Evolutionary conservation across 164 flowering plant species (phyloP).

Genomic region (Vitis vinifera): ASM3070453v1 NC_081814.1:4534001-4534500

Average conservation of each 20-base stretch:
- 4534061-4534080: constrained; percentile 40
- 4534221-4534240: constrained; percentile 28
- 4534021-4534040: constrained; percentile 41
- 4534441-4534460: constrained; percentile 27
- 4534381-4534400: constrained; percentile 54
- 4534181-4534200: constrained; percentile 34
- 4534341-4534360: constrained; percentile 7
- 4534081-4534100: constrained; percentile 40
- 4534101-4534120: constrained; percentile 40
- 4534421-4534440: constrained; percentile 29
- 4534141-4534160: constrained; percentile 44
- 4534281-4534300: too few species aligned
- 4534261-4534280: not conserved
- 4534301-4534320: too few species aligned
- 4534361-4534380: constrained; percentile 51
- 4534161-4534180: constrained; percentile 37
- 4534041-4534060: constrained; percentile 42
- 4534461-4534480: constrained; percentile 10
- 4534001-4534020: constrained; percentile 14
- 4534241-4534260: not conserved
- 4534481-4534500: not conserved
- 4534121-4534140: constrained; percentile 44
- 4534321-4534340: not conserved
- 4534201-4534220: constrained; percentile 39
- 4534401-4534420: constrained; percentile 37